These are phyloP conservation scores for Krasilnikovozyma curviuscula DNA, from an alignment of 768 basidiomycete genomes.

Conservation along the genomic window DNA sequence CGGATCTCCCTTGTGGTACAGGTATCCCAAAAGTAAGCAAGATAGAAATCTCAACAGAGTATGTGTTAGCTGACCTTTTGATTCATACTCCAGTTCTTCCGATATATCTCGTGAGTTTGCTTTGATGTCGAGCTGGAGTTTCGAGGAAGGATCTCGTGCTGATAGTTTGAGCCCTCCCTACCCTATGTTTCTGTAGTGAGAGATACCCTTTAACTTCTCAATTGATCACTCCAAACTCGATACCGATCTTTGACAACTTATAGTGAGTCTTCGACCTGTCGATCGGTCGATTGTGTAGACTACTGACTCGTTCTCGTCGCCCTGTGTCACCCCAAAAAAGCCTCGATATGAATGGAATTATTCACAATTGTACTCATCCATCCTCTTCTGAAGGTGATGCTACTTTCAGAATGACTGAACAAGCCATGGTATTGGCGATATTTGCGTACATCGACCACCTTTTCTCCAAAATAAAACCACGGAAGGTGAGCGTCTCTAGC, in stretches of 20 bases:
- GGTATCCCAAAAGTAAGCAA: slow-evolving; percentile 35
- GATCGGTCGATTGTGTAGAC: not conserved
- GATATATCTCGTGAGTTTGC: slow-evolving; percentile 24
- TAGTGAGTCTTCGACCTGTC: slow-evolving; percentile 17
- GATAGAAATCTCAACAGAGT: not conserved
- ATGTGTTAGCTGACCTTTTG: not conserved
- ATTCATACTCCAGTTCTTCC: slow-evolving; percentile 31
- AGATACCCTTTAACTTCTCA: slow-evolving; percentile 96
- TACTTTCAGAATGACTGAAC: slow-evolving; percentile 85
- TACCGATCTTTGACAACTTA: slow-evolving; percentile 67
- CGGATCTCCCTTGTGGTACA: no score
- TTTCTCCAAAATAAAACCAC: slow-evolving; percentile 91
- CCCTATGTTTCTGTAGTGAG: no score
- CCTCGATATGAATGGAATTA: slow-evolving; percentile 72
- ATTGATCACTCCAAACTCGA: slow-evolving; percentile 93
- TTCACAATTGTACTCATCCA: slow-evolving; percentile 65
- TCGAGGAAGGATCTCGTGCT: no score
- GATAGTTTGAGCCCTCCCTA: no score
- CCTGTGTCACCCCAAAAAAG: slow-evolving; percentile 25
- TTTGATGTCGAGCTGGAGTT: no score
- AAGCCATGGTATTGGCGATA: slow-evolving; percentile 91
- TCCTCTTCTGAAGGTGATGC: slow-evolving; percentile 69
- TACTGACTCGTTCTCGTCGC: not conserved
- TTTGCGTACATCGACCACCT: slow-evolving; percentile 93
- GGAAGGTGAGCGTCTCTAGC: slow-evolving; percentile 34